phyloP scores from a whole-genome alignment of 495 filamentous ascomycete genomes.

The Neurospora discreta region DNA sequence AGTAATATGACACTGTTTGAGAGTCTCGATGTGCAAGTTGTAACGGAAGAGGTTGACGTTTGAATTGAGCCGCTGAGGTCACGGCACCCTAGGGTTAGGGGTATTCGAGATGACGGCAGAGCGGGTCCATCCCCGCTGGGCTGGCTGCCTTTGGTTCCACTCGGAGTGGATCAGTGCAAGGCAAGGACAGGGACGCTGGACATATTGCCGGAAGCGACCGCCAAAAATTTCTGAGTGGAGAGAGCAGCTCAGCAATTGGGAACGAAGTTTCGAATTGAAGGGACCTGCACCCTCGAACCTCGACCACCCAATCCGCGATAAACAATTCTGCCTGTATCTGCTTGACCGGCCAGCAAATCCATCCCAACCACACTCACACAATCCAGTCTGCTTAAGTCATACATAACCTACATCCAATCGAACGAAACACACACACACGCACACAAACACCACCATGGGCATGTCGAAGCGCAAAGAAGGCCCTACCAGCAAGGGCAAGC shows the following conservation, averaged over 20 bases:
- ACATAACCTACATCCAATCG: not conserved
- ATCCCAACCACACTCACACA: constrained; percentile 6
- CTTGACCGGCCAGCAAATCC: not conserved
- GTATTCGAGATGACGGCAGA: not conserved
- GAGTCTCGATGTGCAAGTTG: not conserved
- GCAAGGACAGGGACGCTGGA: not conserved
- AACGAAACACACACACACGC: constrained; percentile 3
- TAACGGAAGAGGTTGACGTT: not conserved
- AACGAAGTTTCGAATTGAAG: constrained; percentile 2
- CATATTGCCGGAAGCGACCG: constrained; percentile 16
- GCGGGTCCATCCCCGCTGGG: not conserved
- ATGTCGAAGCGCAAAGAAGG: constrained; percentile 35
- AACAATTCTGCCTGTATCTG: constrained; percentile 1
- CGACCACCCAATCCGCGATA: not conserved
- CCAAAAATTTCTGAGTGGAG: constrained; percentile 25
- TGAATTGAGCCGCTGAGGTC: not conserved
- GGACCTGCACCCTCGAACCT: not conserved
- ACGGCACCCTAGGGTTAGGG: not conserved
- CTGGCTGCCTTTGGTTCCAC: not conserved
- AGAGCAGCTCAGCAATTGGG: not conserved
- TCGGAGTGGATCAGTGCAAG: accelerated
- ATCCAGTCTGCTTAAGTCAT: not conserved
- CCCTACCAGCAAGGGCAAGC: constrained; percentile 37
- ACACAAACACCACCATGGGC: constrained; percentile 21
- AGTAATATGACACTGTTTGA: not conserved